Conservation (phyloP, 495 filamentous ascomycete genomes). For the Lepidopterella palustris region DNA sequence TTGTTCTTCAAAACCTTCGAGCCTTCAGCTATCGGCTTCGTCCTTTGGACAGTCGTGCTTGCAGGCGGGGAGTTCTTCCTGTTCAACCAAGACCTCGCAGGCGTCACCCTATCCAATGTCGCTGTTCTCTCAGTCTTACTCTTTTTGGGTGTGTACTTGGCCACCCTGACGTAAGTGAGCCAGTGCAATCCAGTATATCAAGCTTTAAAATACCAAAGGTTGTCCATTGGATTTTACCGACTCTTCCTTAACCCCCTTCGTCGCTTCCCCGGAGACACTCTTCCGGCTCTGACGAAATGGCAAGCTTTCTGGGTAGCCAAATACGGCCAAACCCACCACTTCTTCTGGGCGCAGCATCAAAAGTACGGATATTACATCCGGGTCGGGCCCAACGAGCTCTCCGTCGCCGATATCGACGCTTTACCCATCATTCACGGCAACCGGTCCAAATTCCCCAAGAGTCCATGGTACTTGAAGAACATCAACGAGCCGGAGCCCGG, state of each 20-base stretch:
- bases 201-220: not conserved
- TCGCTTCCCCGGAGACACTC: not conserved
- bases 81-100: not conserved
- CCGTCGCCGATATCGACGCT: slow-evolving; percentile 34
- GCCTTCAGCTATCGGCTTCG: not conserved
- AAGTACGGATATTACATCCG: slow-evolving; percentile 41
- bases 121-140: not conserved
- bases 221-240: not conserved
- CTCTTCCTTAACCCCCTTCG: not conserved
- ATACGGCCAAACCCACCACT: not conserved
- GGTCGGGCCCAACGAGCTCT: slow-evolving; percentile 40
- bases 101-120: not conserved
- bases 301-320: not conserved
- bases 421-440: slow-evolving; percentile 24
- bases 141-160: not conserved
- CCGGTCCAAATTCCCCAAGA: not conserved
- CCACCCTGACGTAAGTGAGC: not conserved
- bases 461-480: not conserved
- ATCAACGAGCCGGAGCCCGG: not conserved
- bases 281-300: not conserved
- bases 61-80: not conserved
- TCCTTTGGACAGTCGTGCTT: not conserved
- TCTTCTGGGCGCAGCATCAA: slow-evolving; percentile 8
- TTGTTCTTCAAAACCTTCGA: not conserved
- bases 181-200: not conserved